These are phyloP conservation scores for Ceratocystis colombiana DNA, from an alignment of 2,329 filamentous ascomycete species.

Conservation along the genomic window DNA sequence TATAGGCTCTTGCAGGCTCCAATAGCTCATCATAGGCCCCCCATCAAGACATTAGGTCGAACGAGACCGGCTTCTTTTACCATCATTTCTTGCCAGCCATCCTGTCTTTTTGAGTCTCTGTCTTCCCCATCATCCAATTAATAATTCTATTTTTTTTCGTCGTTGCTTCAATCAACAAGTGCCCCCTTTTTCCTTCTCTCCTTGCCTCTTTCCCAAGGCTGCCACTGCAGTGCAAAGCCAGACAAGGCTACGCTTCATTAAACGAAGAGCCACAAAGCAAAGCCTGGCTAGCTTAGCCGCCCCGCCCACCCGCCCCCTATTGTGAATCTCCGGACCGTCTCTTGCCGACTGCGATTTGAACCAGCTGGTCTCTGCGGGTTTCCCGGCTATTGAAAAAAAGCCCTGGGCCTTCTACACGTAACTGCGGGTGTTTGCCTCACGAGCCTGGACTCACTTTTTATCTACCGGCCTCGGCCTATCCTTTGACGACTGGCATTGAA, in stretches of 20 bases:
- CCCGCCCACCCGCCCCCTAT: slow-evolving; percentile 2
- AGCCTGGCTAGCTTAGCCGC: not conserved
- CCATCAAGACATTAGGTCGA: too few relatives aligned
- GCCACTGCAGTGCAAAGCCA: not conserved
- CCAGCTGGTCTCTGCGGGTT: too few relatives aligned
- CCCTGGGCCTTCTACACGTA: too few relatives aligned
- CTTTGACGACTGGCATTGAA: not conserved
- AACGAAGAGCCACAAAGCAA: not conserved
- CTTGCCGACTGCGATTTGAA: too few relatives aligned
- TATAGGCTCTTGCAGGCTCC: too few relatives aligned
- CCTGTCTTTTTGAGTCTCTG: not conserved
- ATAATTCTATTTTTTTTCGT: not conserved
- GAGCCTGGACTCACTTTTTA: not conserved
- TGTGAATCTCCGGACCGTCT: not conserved
- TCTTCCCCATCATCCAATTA: slow-evolving; percentile 1
- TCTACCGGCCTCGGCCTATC: not conserved
- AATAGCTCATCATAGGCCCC: too few relatives aligned
- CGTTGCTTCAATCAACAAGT: not conserved
- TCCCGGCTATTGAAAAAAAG: too few relatives aligned
- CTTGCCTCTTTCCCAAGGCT: not conserved
- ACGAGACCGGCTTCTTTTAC: too few relatives aligned
- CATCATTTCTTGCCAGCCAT: not conserved
- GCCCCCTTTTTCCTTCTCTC: not conserved
- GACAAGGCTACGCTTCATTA: not conserved
- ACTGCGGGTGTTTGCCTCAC: too few relatives aligned